A percentile compares a stretch with the other conserved stretches of the same genome.
Evolutionary conservation across 2,329 filamentous ascomycete species (phyloP).

Genomic region (Colletotrichum orchidophilum): DNA sequence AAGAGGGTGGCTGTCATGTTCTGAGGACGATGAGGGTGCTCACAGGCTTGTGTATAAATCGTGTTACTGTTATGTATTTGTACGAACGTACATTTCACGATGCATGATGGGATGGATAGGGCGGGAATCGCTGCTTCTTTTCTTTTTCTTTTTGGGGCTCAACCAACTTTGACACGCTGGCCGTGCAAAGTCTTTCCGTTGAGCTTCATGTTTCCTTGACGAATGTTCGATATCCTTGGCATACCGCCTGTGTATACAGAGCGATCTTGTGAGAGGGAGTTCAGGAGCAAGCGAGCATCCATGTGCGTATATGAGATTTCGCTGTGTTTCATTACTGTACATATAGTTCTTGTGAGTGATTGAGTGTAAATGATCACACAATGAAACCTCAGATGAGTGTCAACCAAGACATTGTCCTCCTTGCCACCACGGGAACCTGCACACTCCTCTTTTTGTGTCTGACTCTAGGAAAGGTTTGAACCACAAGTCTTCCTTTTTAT

Average conservation of each 20-base stretch:
- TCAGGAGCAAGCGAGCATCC: neutral
- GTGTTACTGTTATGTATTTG: neutral
- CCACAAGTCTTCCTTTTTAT: neutral
- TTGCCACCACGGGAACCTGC: neutral
- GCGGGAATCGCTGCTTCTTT: neutral
- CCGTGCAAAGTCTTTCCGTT: neutral
- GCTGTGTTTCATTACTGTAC: neutral
- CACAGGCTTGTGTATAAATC: neutral
- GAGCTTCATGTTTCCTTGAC: neutral
- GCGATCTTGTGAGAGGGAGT: neutral
- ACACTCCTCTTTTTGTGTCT: neutral
- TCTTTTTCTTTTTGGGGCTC: neutral
- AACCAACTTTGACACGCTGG: constrained; percentile 6
- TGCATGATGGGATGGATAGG: constrained; percentile 4
- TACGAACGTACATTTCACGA: constrained; percentile 6
- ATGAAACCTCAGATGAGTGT: neutral
- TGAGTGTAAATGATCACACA: neutral
- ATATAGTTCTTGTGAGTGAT: neutral
- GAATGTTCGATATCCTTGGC: neutral
- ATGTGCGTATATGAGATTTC: neutral
- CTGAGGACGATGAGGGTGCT: neutral
- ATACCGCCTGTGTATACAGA: neutral
- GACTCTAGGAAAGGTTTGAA: neutral
- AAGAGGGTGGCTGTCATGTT: constrained; percentile 18
- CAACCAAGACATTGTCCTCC: neutral